A percentile compares a stretch with the other conserved stretches of the same genome.
phyloP scores from a whole-genome alignment of 768 basidiomycete genomes.

The Suillus alpinus region DNA sequence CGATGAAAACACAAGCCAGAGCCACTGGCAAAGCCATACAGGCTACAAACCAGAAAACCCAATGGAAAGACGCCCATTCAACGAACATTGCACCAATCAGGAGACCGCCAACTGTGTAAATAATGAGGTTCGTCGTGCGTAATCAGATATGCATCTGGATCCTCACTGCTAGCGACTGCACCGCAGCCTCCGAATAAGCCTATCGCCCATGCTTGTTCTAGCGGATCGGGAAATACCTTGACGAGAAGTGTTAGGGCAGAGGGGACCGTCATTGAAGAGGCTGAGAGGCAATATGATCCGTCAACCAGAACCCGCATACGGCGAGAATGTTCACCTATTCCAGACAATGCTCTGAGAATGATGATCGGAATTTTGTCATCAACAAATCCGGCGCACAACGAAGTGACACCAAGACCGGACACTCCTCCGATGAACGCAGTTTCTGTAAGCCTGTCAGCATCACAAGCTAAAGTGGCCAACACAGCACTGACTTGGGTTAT shows the following conservation, averaged over 20 bases:
- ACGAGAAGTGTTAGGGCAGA: conserved; percentile 49
- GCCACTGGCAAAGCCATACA: conserved; percentile 36
- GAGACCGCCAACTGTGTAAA: conserved; percentile 34
- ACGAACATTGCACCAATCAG: conserved; percentile 43
- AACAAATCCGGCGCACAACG: conserved; percentile 45
- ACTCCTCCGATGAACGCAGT: conserved; percentile 42
- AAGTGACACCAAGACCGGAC: conserved; percentile 40
- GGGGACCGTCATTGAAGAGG: conserved; percentile 48
- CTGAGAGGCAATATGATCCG: conserved; percentile 16
- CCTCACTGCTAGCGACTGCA: conserved; percentile 41
- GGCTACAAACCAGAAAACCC: conserved; percentile 50
- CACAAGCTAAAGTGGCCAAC: not conserved
- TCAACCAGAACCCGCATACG: conserved; percentile 1
- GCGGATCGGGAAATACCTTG: conserved; percentile 45
- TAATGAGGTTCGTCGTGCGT: not conserved
- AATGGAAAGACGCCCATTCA: conserved; percentile 39
- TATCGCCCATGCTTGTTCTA: conserved; percentile 46
- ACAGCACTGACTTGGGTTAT: conserved; percentile 35
- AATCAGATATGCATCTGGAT: not conserved
- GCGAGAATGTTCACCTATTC: conserved; percentile 36
- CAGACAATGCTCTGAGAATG: conserved; percentile 49
- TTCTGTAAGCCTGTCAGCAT: conserved; percentile 23
- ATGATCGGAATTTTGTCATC: conserved; percentile 45
- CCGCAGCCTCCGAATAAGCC: conserved; percentile 46
- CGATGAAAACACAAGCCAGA: conserved; percentile 28